phyloP scores from a whole-genome alignment of 2,329 filamentous ascomycete genomes.

The Epichloe hybrida region DNA sequence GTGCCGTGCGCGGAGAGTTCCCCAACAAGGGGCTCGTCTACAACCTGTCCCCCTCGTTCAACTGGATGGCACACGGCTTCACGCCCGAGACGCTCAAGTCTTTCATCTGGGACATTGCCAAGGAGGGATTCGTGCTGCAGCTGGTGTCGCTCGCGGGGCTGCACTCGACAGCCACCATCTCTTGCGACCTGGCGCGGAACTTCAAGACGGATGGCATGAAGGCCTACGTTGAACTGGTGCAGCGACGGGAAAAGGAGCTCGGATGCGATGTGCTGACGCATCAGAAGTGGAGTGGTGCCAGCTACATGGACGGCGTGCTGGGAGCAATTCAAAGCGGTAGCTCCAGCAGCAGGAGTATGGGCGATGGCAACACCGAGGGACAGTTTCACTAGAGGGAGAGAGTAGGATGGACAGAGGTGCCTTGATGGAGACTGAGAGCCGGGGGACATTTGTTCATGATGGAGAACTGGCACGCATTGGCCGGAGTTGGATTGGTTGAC shows the following conservation, averaged over 20 bases:
- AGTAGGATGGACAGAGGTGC: no score
- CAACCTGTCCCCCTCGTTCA: constrained; percentile 93
- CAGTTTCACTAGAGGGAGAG: constrained; percentile 34
- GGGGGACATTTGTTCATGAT: no score
- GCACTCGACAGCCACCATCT: constrained; percentile 51
- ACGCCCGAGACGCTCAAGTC: constrained; percentile 66
- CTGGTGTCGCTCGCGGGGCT: constrained; percentile 53
- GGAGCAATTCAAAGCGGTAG: constrained; percentile 86
- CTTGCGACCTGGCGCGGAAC: constrained; percentile 59
- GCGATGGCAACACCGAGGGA: constrained; percentile 80
- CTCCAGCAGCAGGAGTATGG: constrained; percentile 84
- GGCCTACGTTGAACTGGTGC: constrained; percentile 90
- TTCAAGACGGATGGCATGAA: constrained; percentile 94
- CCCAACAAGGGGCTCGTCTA: constrained; percentile 88
- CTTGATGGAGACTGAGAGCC: neutral
- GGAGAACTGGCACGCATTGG: neutral
- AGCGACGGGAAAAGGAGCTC: constrained; percentile 78
- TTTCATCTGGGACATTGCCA: constrained; percentile 93
- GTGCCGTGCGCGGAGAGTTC: constrained; percentile 53
- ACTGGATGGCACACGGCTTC: constrained; percentile 96
- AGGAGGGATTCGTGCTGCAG: constrained; percentile 66
- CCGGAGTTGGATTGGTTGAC: constrained; percentile 1
- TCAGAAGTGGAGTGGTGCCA: constrained; percentile 66
- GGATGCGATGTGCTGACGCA: constrained; percentile 89
- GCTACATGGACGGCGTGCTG: constrained; percentile 76